Evolutionary conservation across 352 stramenopile species (phyloP).

Genomic region (Globisporangium recalcitrans): DNA sequence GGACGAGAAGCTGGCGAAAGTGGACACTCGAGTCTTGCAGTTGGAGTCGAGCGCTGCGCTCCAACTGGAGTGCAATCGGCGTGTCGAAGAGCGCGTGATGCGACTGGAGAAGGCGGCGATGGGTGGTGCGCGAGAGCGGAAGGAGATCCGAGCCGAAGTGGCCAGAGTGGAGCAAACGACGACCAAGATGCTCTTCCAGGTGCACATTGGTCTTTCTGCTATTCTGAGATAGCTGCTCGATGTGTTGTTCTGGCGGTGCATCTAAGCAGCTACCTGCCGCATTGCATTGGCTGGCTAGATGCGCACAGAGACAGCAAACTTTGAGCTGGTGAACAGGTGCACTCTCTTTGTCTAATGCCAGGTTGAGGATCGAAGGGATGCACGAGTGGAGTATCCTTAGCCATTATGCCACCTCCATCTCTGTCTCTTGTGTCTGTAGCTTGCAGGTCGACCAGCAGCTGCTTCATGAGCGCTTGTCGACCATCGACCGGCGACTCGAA

Average conservation of each 20-base stretch:
- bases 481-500: conserved; percentile 35
- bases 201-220: not conserved
- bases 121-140: conserved; percentile 18
- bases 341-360: not conserved
- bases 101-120: conserved; percentile 17
- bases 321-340: conserved; percentile 27
- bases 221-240: no score
- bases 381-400: no score
- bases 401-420: no score
- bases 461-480: conserved; percentile 38
- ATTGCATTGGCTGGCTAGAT: conserved; percentile 11
- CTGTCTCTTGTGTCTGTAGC: conserved; percentile 11
- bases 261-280: not conserved
- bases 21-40: conserved; percentile 9
- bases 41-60: conserved; percentile 3
- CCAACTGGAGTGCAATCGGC: not conserved
- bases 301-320: conserved; percentile 27
- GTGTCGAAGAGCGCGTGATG: conserved; percentile 2
- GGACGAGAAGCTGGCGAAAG: not conserved
- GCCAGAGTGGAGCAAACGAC: conserved; percentile 17
- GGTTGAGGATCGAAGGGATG: not conserved
- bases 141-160: conserved; percentile 19
- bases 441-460: conserved; percentile 44
- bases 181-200: conserved; percentile 20
- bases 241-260: no score